phyloP scores from a whole-genome alignment of 805 yeast genomes.

The Cyberlindnera mississippiensis region DNA sequence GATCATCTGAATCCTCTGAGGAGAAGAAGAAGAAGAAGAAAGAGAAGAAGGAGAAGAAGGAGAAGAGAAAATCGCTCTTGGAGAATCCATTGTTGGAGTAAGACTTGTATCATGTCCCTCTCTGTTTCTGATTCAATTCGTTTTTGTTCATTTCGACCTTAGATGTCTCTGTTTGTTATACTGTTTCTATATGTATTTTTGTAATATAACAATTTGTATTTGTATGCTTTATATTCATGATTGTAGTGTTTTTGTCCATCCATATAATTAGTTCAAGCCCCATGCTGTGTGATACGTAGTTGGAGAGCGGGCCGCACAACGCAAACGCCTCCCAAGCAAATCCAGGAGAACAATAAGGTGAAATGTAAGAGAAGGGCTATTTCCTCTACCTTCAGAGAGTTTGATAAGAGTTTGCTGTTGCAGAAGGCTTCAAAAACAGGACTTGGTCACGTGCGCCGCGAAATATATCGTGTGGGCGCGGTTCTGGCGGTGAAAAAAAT shows the following conservation, averaged over 20 bases:
- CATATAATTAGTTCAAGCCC: too few relatives aligned
- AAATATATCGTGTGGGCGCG: neutral
- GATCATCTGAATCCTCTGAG: slow-evolving; percentile 33
- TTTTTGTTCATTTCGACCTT: neutral
- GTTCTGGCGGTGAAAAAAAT: slow-evolving; percentile 5
- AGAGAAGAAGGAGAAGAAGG: slow-evolving; percentile 52
- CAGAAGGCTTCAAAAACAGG: too few relatives aligned
- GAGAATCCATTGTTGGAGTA: slow-evolving; percentile 3
- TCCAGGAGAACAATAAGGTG: too few relatives aligned
- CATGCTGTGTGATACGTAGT: too few relatives aligned
- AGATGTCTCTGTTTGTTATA: neutral
- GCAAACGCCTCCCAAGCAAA: too few relatives aligned
- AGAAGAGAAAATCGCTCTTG: slow-evolving; percentile 36
- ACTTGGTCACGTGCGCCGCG: neutral
- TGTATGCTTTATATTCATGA: too few relatives aligned
- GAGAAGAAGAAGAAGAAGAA: slow-evolving; percentile 50
- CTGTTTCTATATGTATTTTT: neutral
- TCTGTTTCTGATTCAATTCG: neutral
- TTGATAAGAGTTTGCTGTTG: too few relatives aligned
- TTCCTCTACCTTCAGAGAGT: too few relatives aligned
- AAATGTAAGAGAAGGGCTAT: too few relatives aligned
- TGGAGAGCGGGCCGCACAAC: too few relatives aligned
- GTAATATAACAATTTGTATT: neutral
- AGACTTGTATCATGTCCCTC: neutral
- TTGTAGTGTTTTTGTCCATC: too few relatives aligned